These are phyloP conservation scores for Ganoderma meredithae DNA, from an alignment of 1,284 basidiomycete genomes.

Conservation along the genomic window DNA sequence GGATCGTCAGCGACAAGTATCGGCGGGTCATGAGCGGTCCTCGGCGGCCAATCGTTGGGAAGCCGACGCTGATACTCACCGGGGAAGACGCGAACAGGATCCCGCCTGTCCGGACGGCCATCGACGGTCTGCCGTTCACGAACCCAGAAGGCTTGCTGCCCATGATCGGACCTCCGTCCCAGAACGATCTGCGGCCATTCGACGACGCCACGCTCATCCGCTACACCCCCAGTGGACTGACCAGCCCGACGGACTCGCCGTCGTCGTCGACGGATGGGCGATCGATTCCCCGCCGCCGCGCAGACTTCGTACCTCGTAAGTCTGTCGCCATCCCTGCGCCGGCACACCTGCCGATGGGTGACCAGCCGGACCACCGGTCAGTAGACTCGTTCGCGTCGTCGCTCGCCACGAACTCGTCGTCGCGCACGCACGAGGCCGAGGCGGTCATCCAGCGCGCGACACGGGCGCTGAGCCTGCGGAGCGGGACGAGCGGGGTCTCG, in stretches of 20 bases:
- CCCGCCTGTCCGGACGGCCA: conserved; percentile 18
- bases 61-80: conserved; percentile 41
- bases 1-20: conserved; percentile 63
- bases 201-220: conserved; percentile 49
- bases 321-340: conserved; percentile 30
- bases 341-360: conserved; percentile 20
- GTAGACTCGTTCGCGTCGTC: conserved; percentile 42
- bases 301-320: conserved; percentile 66
- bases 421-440: conserved; percentile 50
- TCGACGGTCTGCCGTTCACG: conserved; percentile 32
- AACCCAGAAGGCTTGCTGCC: conserved; percentile 14
- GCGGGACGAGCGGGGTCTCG: conserved; percentile 48
- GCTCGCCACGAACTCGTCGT: conserved; percentile 35
- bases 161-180: background rate
- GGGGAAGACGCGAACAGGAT: conserved; percentile 31
- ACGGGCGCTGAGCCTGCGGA: conserved; percentile 56
- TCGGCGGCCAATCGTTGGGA: conserved; percentile 37
- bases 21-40: conserved; percentile 57
- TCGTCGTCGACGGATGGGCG: conserved; percentile 67
- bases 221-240: conserved; percentile 48
- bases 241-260: conserved; percentile 54
- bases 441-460: conserved; percentile 57
- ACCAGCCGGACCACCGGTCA: conserved; percentile 22
- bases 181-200: conserved; percentile 45
- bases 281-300: conserved; percentile 70